Conservation (phyloP, 176 grass and related monocot genomes). For the barley (Hordeum vulgare) region MorexV3_pseudomolecules_assembly NC_058519.1:9547709-9548208, state of each 20-base stretch:
- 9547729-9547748: not conserved
- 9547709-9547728: not conserved
- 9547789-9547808: not conserved
- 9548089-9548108: not conserved
- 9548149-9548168: not conserved
- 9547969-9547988: not conserved
- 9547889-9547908: not conserved
- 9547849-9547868: not conserved
- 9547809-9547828: not conserved
- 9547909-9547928: not conserved
- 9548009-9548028: not conserved
- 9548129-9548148: not conserved
- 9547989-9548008: not conserved
- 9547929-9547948: not conserved
- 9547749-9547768: not conserved
- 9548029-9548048: not conserved
- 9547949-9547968: not conserved
- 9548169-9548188: not conserved
- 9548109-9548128: not conserved
- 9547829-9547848: not conserved
- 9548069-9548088: not conserved
- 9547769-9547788: not conserved
- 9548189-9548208: not conserved
- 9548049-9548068: not conserved
- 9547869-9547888: not conserved